Conservation (phyloP, 495 filamentous ascomycete species). For the Staphylotrichum longicolle region DNA sequence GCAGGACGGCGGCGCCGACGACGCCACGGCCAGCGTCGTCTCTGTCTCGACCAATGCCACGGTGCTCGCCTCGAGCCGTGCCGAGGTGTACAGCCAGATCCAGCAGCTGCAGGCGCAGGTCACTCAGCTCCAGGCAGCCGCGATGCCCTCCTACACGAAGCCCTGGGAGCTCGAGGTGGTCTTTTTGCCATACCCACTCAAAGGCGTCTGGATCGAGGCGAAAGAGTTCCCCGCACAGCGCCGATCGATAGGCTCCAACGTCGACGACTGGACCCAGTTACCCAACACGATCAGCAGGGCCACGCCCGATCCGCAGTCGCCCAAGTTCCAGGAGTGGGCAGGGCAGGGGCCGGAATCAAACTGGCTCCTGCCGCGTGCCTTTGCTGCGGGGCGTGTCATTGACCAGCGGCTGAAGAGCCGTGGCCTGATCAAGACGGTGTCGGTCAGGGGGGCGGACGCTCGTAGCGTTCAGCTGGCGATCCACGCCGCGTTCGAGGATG, state of each 20-base stretch:
- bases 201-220: constrained; percentile 58
- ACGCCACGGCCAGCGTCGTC: constrained; percentile 41
- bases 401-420: constrained; percentile 63
- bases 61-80: constrained; percentile 31
- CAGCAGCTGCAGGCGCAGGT: constrained; percentile 57
- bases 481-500: constrained; percentile 53
- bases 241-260: constrained; percentile 42
- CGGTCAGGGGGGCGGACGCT: constrained; percentile 56
- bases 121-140: constrained; percentile 52
- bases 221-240: constrained; percentile 47
- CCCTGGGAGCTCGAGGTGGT: constrained; percentile 70
- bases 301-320: constrained; percentile 43
- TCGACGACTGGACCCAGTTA: constrained; percentile 59
- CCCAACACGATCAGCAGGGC: constrained; percentile 45
- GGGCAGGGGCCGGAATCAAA: constrained; percentile 44
- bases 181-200: constrained; percentile 64
- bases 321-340: constrained; percentile 46
- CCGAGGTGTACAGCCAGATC: constrained; percentile 51
- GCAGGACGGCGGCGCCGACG: constrained; percentile 32
- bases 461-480: constrained; percentile 60
- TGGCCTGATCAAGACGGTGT: constrained; percentile 60
- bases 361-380: constrained; percentile 60
- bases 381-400: constrained; percentile 50
- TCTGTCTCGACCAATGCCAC: constrained; percentile 48
- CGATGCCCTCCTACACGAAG: constrained; percentile 53